Evolutionary conservation across 495 filamentous ascomycete genomes (phyloP), one percentile per base, ranked within the genome.

Genomic region (Alectoria sarmentosa): DNA sequence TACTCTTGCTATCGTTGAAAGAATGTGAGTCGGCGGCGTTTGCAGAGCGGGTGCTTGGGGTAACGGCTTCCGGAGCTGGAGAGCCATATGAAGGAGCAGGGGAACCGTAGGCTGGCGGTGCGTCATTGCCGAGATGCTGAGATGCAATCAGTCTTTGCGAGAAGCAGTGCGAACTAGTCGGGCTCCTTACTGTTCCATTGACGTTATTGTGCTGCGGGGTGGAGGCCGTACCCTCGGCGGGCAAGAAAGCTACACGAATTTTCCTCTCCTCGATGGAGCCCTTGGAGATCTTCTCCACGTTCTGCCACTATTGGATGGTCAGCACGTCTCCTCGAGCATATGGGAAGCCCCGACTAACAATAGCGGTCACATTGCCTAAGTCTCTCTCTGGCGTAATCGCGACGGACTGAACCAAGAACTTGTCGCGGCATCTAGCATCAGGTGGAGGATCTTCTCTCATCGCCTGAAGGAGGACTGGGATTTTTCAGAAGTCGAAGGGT

Each of bases 401-500:
- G 64, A 96, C 90, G 26, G 93, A 95, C 77, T 98, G 94, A 42
- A 98, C 95, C 58, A 98, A 84, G 75, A 98, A 98, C 79, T 98
- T 98, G 79, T 98, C 94, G 73, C 90, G 87, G 80, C 93, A 98
- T 72, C 90, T 90, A 46, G 87, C 88, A 71, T 96, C 92, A 39
- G 76, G 63, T 4, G 94, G 84, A 34, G 93, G 94, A 71, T 97
- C 91, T 71, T 92, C 86, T 78, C 96, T 96, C 95, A 98, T 96
- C 28, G 92, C 91, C 78, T 98, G 94, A 34, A 98, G 84, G 44
- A 98, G 84, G 26, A 98, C 94, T 96, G 72, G 59, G 54, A 52
- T 57, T 21, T 9, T 34, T 57, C 56, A 56, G 32, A 60, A 30
- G 30, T 48, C 41, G 63, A 38, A 69, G 36, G 8, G 10, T 36